These are phyloP conservation scores for Steccherinum ochraceum DNA, from an alignment of 768 basidiomycete genomes.

Conservation along the genomic window DNA sequence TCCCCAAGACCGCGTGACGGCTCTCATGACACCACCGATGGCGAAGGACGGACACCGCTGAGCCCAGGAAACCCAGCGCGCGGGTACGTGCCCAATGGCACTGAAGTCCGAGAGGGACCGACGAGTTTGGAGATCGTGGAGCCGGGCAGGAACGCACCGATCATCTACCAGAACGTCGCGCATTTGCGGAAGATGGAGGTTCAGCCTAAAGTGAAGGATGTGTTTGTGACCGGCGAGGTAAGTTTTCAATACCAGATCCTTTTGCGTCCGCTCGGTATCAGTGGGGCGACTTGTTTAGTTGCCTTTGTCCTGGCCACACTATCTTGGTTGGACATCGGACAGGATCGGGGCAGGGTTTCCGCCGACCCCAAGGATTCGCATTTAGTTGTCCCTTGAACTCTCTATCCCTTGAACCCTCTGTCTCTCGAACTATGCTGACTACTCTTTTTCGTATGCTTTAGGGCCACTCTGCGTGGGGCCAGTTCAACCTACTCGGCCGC, in stretches of 20 bases:
- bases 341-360: too few relatives aligned
- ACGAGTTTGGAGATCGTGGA: constrained; percentile 44
- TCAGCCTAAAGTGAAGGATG: constrained; percentile 39
- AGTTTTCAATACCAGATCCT: too few relatives aligned
- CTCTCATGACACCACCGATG: constrained; percentile 11
- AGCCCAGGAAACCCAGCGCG: constrained; percentile 55
- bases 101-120: constrained; percentile 40
- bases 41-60: constrained; percentile 26
- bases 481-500: constrained; percentile 74
- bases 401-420: neutral
- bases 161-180: constrained; percentile 21
- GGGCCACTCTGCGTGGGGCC: constrained; percentile 92
- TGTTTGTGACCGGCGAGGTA: constrained; percentile 75
- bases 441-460: too few relatives aligned
- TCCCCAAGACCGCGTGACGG: too few relatives aligned
- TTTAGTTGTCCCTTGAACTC: neutral
- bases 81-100: constrained; percentile 53
- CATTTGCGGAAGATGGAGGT: neutral
- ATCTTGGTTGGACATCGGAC: too few relatives aligned
- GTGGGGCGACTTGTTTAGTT: too few relatives aligned
- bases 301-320: too few relatives aligned
- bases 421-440: neutral
- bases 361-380: too few relatives aligned
- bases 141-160: constrained; percentile 26
- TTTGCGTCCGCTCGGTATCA: neutral